These are phyloP conservation scores for Pleurotus ostreatus DNA, from an alignment of 768 basidiomycete genomes.

Conservation along the genomic window DNA sequence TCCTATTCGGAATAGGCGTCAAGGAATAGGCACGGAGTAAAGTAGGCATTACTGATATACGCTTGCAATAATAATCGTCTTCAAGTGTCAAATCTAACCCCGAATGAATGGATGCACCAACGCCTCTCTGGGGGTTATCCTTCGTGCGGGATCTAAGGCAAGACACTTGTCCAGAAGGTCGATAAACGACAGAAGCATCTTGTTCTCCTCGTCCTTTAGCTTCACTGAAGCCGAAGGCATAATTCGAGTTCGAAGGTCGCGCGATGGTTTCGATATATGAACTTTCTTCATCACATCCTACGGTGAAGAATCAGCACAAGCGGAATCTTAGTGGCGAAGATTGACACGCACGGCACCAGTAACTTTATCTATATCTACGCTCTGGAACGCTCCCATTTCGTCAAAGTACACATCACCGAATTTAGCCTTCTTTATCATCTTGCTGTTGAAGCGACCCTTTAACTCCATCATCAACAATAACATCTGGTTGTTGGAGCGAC, in stretches of 20 bases:
- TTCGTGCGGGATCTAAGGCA: slow-evolving; percentile 76
- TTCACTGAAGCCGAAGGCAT: slow-evolving; percentile 77
- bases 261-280: slow-evolving; percentile 75
- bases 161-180: slow-evolving; percentile 92
- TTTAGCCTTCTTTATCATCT: slow-evolving; percentile 91
- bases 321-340: too few relatives aligned
- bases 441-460: slow-evolving; percentile 88
- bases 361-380: slow-evolving; percentile 78
- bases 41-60: slow-evolving; percentile 5
- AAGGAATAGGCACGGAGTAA: slow-evolving; percentile 1
- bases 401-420: slow-evolving; percentile 95
- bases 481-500: slow-evolving; percentile 98
- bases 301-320: slow-evolving; percentile 16
- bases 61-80: neutral
- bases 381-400: slow-evolving; percentile 83
- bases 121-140: slow-evolving; percentile 89
- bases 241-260: slow-evolving; percentile 78
- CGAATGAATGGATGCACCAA: slow-evolving; percentile 84
- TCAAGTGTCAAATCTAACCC: slow-evolving; percentile 22
- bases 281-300: slow-evolving; percentile 82
- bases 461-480: slow-evolving; percentile 96
- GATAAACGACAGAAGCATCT: slow-evolving; percentile 73
- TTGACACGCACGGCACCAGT: slow-evolving; percentile 69
- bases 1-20: neutral
- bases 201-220: slow-evolving; percentile 86